phyloP scores from a whole-genome alignment of 2,329 filamentous ascomycete genomes.

The Phaeosphaeriaceae sp. region DNA sequence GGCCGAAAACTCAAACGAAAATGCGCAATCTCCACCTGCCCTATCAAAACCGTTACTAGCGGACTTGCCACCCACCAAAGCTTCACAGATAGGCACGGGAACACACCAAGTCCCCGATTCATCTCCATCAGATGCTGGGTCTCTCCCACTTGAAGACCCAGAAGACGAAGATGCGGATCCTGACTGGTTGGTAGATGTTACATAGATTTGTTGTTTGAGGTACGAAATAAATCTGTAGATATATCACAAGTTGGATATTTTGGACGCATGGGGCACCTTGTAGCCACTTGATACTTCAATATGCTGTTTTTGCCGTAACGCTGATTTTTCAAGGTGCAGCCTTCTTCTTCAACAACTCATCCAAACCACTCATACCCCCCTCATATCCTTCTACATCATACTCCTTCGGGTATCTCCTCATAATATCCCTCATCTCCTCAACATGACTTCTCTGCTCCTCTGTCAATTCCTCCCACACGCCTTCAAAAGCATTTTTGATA shows the following conservation, averaged over 20 bases:
- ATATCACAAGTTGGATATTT: not conserved
- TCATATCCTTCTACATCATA: conserved; percentile 84
- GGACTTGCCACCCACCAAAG: too few species aligned
- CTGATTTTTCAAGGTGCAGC: not conserved
- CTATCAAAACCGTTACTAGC: too few species aligned
- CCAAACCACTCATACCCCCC: conserved; percentile 71
- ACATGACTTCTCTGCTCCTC: conserved; percentile 80
- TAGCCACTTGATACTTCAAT: too few species aligned
- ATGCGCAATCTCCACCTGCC: conserved; percentile 3
- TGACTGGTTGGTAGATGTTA: conserved; percentile 61
- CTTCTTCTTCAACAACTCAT: conserved; percentile 38
- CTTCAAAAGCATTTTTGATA: conserved; percentile 77
- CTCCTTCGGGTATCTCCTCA: conserved; percentile 88
- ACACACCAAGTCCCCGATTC: conserved; percentile 8
- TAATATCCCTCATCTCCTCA: conserved; percentile 72
- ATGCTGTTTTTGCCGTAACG: too few species aligned
- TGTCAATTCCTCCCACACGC: conserved; percentile 87
- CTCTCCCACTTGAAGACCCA: conserved; percentile 65
- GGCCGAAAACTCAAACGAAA: too few species aligned
- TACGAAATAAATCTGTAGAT: not conserved
- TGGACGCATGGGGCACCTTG: too few species aligned
- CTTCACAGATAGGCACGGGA: too few species aligned
- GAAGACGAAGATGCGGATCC: conserved; percentile 71
- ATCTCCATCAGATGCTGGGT: conserved; percentile 52
- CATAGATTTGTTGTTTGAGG: conserved; percentile 16